Base-by-base conservation (phyloP, 2,329 filamentous ascomycete species). In the Chrysoporthe deuterocubensis region DNA sequence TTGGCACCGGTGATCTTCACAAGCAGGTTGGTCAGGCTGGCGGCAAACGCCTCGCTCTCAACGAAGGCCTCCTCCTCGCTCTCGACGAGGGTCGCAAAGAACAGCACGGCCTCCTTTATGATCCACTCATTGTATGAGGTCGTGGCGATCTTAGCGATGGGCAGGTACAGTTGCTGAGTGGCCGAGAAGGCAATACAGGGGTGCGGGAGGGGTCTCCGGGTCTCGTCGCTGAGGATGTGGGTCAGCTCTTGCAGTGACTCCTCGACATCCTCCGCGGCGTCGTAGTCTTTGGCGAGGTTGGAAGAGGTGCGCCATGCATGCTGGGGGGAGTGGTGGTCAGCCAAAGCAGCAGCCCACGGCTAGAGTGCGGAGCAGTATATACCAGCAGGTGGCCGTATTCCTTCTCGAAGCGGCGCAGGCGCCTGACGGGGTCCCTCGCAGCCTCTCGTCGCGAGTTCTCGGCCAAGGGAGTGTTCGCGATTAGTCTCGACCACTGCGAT, bases 41-140 rank as follows among this genome's bases (percentile, higher is more conserved):
- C 88, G 2, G 96, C 93, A 77, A 99, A 99, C 65, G 88, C 85
- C 43, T 90, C 87, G 75, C 92, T 96, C 75, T 96, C 92, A 60
- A 97, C 88, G 75, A 98, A 96, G 46, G 94, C 93, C 76, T 97
- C 96, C 80, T 97, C 94, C 78, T 98, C 96, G 77, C 94, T 96
- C 80, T 99, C 96, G 74, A 98, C 92, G 71, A 99, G 85, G 18
- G 93, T 94, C 67, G 93, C 93, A 79, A 97, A 97, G 76, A 97
- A 90, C 52, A 90, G 84, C 48, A 97, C 91, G 37, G 92, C 92
- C 75, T 95, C 92, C 71, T 91, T 90, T 73, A 98, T 91, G 75
- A 97, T 90, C 75, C 89, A 90, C 74, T 96, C 92, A 78, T 97
- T 92, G 77, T 93, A 91, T 43, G 92, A 94, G 0, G 91, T 90